Conservation (phyloP, 1,284 basidiomycete genomes). For the Rugosomyces carneus region DNA sequence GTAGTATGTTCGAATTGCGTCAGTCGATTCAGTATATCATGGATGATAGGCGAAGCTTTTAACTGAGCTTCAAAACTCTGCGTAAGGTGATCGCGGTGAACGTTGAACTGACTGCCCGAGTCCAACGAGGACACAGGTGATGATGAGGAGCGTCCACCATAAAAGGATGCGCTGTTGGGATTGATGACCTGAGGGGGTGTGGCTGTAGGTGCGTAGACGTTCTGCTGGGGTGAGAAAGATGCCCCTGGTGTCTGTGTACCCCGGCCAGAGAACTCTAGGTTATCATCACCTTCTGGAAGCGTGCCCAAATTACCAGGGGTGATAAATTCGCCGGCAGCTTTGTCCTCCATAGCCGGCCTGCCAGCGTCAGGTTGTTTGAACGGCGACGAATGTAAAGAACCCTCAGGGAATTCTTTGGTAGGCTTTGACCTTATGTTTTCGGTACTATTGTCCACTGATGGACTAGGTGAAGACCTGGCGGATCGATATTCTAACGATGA, state of each 20-base stretch:
- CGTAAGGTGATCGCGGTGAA: constrained; percentile 34
- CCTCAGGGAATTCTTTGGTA: constrained; percentile 28
- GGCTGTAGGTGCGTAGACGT: constrained; percentile 27
- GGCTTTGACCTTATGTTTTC: constrained; percentile 23
- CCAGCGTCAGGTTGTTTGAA: constrained; percentile 41
- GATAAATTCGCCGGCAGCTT: constrained; percentile 42
- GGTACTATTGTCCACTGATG: constrained; percentile 37
- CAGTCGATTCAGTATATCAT: constrained; percentile 73
- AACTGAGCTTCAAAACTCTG: constrained; percentile 64
- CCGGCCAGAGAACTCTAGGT: constrained; percentile 23
- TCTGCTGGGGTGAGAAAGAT: constrained; percentile 30
- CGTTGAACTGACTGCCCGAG: constrained; percentile 57
- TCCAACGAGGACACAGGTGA: constrained; percentile 75
- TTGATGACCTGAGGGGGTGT: constrained; percentile 36
- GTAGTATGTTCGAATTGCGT: constrained; percentile 64
- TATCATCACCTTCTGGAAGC: constrained; percentile 51
- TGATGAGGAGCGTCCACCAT: constrained; percentile 48
- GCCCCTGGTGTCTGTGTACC: constrained; percentile 29
- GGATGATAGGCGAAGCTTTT: constrained; percentile 65
- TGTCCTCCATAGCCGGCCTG: constrained; percentile 37
- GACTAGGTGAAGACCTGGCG: constrained; percentile 64
- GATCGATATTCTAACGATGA: constrained; percentile 63
- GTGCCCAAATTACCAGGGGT: constrained; percentile 45
- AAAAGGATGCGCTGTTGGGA: constrained; percentile 29
- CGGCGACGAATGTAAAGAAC: constrained; percentile 38